Base-by-base conservation (phyloP, 495 filamentous ascomycete species). In the Penicillium malachiteum region DNA sequence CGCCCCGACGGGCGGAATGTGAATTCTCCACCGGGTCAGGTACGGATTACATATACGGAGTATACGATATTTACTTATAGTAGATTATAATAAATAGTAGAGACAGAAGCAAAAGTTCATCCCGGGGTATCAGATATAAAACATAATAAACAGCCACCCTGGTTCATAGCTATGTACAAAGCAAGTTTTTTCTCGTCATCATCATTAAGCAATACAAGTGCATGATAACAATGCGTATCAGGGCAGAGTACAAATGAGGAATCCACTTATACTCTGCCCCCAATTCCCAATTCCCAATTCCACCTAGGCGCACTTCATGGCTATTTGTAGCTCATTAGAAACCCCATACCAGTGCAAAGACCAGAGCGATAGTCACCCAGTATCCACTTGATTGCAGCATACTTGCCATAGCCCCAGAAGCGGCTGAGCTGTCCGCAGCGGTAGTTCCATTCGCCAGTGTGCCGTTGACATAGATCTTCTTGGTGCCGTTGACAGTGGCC, bases 391-490 rank as follows among this genome's bases (percentile, higher is more conserved):
- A 65, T 46, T 80, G 65, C 11, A 78, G 57, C 48, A 84, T 42
- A 18, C 54, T 58, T 44, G 67, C 54, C 31, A 75, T 54, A 21
- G 65, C 52, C 38, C 62, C 70, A 12, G 56, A 66, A 30, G 65
- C 75, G 13, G 64, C 74, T 7, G 63, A 60, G 9, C 57, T 41
- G 18, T 84, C 83, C 12, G 79, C 66, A 5, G 82, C 80, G 0
- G 89, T 91, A 1, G 92, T 96, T 26, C 89, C 91, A 62, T 94
- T 94, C 16, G 88, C 84, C 43, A 97, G 70, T 0, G 90, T 92
- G 10, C 94, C 94, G 59, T 95, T 94, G 69, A 97, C 77, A 49
- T 91, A 75, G 55, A 97, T 82, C 14, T 83, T 92, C 46, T 74
- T 50, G 0, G 84, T 94, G 21, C 87, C 89, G 62, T 96, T 92